phyloP scores from a whole-genome alignment of 768 basidiomycete species.

The Pisolithus albus region DNA sequence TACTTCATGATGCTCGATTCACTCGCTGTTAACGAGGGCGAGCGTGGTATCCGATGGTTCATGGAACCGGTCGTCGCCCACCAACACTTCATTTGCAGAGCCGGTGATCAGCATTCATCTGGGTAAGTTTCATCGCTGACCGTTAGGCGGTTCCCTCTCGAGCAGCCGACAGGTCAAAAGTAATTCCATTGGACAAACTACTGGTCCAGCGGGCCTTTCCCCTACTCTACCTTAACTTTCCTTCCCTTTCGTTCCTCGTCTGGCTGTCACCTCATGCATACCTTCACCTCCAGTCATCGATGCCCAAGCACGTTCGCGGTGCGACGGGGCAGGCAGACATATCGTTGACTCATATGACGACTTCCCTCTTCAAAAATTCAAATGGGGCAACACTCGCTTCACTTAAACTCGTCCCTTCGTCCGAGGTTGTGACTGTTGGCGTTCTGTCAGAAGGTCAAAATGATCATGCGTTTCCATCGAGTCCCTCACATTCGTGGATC shows the following conservation, averaged over 20 bases:
- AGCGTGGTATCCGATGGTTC: slow-evolving; percentile 71
- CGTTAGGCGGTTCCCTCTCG: background rate
- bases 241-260: slow-evolving; percentile 66
- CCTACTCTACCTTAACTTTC: slow-evolving; percentile 61
- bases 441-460: slow-evolving; percentile 13
- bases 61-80: slow-evolving; percentile 33
- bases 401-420: slow-evolving; percentile 34
- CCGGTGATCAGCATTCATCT: slow-evolving; percentile 9
- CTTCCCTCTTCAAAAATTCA: slow-evolving; percentile 32
- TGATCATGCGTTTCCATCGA: slow-evolving; percentile 20
- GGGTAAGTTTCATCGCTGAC: slow-evolving; percentile 10
- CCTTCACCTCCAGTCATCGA: slow-evolving; percentile 44
- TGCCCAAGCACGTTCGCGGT: slow-evolving; percentile 12
- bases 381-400: slow-evolving; percentile 53
- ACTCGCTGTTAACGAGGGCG: slow-evolving; percentile 48
- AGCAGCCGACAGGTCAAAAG: slow-evolving; percentile 30
- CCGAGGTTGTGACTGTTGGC: slow-evolving; percentile 12
- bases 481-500: slow-evolving; percentile 44
- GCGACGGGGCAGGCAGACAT: slow-evolving; percentile 37
- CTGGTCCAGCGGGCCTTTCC: slow-evolving; percentile 51
- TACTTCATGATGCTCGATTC: slow-evolving; percentile 71
- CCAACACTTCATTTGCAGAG: slow-evolving; percentile 11
- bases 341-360: slow-evolving; percentile 41
- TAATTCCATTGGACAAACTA: slow-evolving; percentile 59
- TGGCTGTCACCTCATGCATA: slow-evolving; percentile 67